Evolutionary conservation across 129 eudicot species (phyloP).

Genomic region (Scalesia atractyloides): DNA sequence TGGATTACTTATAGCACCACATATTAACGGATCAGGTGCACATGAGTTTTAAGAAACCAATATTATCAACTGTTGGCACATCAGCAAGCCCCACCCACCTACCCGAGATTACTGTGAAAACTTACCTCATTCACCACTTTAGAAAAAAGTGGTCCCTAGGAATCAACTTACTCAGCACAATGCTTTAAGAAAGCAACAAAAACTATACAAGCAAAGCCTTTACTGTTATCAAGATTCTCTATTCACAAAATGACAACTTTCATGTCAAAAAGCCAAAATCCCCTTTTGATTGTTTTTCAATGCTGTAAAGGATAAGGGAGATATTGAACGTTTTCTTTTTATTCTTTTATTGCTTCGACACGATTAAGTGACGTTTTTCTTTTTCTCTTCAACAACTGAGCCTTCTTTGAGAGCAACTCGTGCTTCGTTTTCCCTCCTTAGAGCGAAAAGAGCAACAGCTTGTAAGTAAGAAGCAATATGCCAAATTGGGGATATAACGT

Average conservation of each 20-base stretch:
- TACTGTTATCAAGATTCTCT: constrained; percentile 24
- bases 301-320: constrained; percentile 8
- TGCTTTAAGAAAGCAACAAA: constrained; percentile 30
- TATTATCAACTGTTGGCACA: constrained; percentile 33
- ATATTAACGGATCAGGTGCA: not conserved
- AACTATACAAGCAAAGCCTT: constrained; percentile 27
- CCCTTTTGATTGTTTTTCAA: constrained; percentile 22
- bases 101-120: constrained; percentile 13
- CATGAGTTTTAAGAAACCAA: constrained; percentile 35
- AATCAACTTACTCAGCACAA: constrained; percentile 32
- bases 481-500: constrained; percentile 84
- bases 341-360: not conserved
- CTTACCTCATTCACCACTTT: constrained; percentile 22
- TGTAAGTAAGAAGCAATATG: constrained; percentile 75
- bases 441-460: constrained; percentile 64
- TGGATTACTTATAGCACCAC: not conserved
- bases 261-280: constrained; percentile 19
- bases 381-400: constrained; percentile 70
- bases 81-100: constrained; percentile 2
- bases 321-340: constrained; percentile 5
- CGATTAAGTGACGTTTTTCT: constrained; percentile 31
- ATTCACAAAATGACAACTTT: constrained; percentile 14
- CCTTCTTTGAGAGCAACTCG: constrained; percentile 77
- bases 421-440: constrained; percentile 76
- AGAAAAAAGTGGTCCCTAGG: constrained; percentile 7